These are phyloP conservation scores for Schrenkiella parvula DNA, from an alignment of 345 rosid species.

Conservation along the genomic window DNA sequence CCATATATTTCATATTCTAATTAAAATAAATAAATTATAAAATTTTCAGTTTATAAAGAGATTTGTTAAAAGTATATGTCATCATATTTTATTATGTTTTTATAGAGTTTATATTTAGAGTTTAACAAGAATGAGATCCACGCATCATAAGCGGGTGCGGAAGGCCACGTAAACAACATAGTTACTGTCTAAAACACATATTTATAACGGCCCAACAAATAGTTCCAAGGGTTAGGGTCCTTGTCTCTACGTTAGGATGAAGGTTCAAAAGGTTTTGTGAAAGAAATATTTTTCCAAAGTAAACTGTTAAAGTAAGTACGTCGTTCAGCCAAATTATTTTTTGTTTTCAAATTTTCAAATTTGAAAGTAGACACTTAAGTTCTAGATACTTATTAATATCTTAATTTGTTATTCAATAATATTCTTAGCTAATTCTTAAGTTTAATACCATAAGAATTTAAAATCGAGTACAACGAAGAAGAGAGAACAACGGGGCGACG, in stretches of 20 bases:
- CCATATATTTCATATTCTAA: too few species aligned
- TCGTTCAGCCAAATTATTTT: not conserved
- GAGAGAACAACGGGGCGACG: slow-evolving; percentile 58
- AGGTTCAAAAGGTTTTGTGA: not conserved
- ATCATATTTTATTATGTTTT: too few species aligned
- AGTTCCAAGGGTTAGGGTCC: not conserved
- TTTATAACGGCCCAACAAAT: not conserved
- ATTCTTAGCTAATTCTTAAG: not conserved
- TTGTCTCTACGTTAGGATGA: not conserved
- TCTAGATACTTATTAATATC: not conserved
- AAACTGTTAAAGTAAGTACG: not conserved
- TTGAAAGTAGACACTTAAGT: not conserved
- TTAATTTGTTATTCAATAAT: not conserved
- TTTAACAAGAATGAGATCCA: too few species aligned
- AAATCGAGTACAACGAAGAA: slow-evolving; percentile 11
- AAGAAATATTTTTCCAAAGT: not conserved
- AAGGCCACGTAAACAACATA: too few species aligned
- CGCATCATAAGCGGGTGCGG: too few species aligned
- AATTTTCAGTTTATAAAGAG: too few species aligned
- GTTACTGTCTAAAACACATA: too few species aligned
- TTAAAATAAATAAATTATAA: too few species aligned
- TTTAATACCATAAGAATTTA: not conserved
- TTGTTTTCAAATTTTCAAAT: not conserved
- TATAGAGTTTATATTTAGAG: too few species aligned
- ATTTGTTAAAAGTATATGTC: too few species aligned